A percentile compares a stretch with the other conserved stretches of the same genome.
Conservation (phyloP, 2,329 filamentous ascomycete genomes). For the Pseudogymnoascus pannorum region DNA sequence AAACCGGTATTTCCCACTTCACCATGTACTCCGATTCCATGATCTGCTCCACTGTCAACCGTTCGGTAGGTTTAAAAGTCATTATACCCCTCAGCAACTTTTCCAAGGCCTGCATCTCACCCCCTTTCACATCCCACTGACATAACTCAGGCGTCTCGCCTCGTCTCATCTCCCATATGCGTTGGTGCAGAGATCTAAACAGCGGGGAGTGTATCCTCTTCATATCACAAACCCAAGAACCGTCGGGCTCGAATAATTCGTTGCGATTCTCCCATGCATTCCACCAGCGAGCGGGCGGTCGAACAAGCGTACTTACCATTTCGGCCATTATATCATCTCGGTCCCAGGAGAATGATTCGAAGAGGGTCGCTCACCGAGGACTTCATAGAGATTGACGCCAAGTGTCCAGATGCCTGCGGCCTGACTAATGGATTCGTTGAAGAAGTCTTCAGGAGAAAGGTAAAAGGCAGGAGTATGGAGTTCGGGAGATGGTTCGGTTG, state of each 20-base stretch:
- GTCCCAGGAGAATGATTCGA: constrained; percentile 11
- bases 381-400: constrained; percentile 14
- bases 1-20: constrained; percentile 1
- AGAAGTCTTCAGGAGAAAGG: not conserved
- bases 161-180: not conserved
- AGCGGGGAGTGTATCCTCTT: not conserved
- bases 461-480: not conserved
- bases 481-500: not conserved
- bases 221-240: not conserved
- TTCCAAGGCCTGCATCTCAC: constrained; percentile 11
- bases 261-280: constrained; percentile 13
- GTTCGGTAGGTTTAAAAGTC: not conserved
- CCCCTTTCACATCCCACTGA: not conserved
- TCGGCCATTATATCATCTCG: constrained; percentile 11
- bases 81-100: constrained; percentile 11
- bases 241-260: constrained; percentile 10
- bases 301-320: constrained; percentile 13
- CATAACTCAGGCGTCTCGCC: not conserved
- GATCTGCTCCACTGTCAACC: not conserved
- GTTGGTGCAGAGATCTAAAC: not conserved
- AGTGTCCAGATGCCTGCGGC: constrained; percentile 17
- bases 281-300: constrained; percentile 16
- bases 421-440: constrained; percentile 11
- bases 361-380: constrained; percentile 13
- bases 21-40: constrained; percentile 8